These are phyloP conservation scores for Termitomyces titanicus DNA, from an alignment of 768 basidiomycete species.

Conservation along the genomic window DNA sequence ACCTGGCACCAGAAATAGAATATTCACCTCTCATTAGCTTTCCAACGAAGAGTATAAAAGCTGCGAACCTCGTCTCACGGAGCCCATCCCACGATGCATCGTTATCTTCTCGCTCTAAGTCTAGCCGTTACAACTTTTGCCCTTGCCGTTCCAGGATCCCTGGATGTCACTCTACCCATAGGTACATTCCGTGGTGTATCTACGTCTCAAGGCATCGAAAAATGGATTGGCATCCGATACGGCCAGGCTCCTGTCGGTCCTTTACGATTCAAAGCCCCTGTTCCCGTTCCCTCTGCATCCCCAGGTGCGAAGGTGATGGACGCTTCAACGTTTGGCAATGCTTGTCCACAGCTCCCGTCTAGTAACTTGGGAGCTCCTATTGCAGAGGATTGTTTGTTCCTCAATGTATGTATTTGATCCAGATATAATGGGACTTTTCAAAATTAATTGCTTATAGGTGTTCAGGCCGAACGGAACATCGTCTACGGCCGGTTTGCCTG, in stretches of 20 bases:
- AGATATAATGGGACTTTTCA: background rate
- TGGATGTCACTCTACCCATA: slow-evolving; percentile 38
- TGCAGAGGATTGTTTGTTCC: slow-evolving; percentile 50
- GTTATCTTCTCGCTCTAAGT: background rate
- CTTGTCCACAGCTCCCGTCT: slow-evolving; percentile 46
- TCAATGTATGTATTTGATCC: slow-evolving; percentile 35
- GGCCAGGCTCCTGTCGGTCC: slow-evolving; percentile 52
- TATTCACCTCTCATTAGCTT: background rate
- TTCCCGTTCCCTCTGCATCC: slow-evolving; percentile 31
- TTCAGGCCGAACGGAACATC: slow-evolving; percentile 28
- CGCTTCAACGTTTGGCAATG: slow-evolving; percentile 49
- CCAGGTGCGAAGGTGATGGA: slow-evolving; percentile 24
- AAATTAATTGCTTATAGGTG: too few species aligned
- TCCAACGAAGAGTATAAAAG: background rate
- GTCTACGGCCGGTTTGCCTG: slow-evolving; percentile 27
- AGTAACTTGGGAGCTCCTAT: slow-evolving; percentile 36
- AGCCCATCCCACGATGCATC: background rate
- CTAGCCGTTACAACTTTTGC: background rate
- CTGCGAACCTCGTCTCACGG: background rate
- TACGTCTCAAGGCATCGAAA: slow-evolving; percentile 28
- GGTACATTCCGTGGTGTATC: slow-evolving; percentile 47
- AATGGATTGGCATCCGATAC: slow-evolving; percentile 31
- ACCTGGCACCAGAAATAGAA: background rate
- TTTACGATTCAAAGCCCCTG: slow-evolving; percentile 56
- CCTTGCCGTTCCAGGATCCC: slow-evolving; percentile 4